A percentile compares a stretch with the other conserved stretches of the same genome.
Conservation (phyloP, 805 yeast species). For the Yarrowia alimentaria region DNA sequence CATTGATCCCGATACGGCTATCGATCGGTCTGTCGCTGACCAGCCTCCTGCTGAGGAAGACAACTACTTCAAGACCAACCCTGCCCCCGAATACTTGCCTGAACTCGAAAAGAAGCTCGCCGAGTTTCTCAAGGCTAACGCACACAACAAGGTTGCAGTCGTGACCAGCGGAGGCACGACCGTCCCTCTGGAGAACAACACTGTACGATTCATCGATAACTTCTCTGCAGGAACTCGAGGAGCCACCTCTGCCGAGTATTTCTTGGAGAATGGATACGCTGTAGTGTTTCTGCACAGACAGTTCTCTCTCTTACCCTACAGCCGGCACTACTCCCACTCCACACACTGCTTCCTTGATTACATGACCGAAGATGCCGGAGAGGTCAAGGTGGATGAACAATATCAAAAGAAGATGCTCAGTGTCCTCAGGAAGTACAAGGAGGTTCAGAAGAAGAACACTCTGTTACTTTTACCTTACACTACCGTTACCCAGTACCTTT, state of each 20-base stretch:
- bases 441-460: conserved; percentile 51
- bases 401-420: conserved; percentile 60
- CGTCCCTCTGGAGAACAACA: conserved; percentile 94
- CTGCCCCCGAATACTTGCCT: conserved; percentile 70
- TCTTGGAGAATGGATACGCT: conserved; percentile 80
- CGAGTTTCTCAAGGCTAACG: conserved; percentile 52
- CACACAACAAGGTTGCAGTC: conserved; percentile 59
- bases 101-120: conserved; percentile 57
- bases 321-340: conserved; percentile 81
- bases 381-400: conserved; percentile 59
- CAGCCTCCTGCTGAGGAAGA: conserved; percentile 82
- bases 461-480: conserved; percentile 83
- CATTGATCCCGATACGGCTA: conserved; percentile 53
- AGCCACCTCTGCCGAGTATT: conserved; percentile 91
- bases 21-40: conserved; percentile 72
- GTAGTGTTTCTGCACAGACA: conserved; percentile 92
- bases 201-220: conserved; percentile 94
- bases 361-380: conserved; percentile 50
- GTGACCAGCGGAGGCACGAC: conserved; percentile 98
- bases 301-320: conserved; percentile 85
- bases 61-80: conserved; percentile 66
- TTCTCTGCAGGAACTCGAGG: conserved; percentile 98
- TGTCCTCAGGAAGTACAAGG: conserved; percentile 52
- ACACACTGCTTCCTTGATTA: conserved; percentile 84
- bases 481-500: conserved; percentile 89